Conservation (phyloP, 2,329 filamentous ascomycete species). For the Geosmithia flava region DNA sequence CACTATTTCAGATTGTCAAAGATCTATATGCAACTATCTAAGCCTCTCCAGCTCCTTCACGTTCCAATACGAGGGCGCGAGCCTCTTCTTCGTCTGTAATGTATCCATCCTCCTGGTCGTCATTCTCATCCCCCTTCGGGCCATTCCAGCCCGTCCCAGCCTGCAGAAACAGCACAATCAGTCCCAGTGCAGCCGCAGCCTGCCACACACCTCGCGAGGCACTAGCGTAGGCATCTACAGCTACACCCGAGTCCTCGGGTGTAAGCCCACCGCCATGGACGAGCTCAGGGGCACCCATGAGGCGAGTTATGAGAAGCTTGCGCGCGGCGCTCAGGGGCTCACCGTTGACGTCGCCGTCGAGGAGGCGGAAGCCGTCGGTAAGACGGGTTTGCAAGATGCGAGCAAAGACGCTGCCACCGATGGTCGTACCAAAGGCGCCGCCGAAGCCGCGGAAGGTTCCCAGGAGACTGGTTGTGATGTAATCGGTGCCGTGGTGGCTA, state of each 20-base stretch:
- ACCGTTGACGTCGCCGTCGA: constrained; percentile 23
- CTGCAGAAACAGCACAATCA: constrained; percentile 33
- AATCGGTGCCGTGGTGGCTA: constrained; percentile 52
- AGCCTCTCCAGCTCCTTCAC: constrained; percentile 18
- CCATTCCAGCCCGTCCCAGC: constrained; percentile 38
- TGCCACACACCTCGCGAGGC: constrained; percentile 33
- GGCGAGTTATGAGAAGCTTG: constrained; percentile 26
- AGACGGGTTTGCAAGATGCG: constrained; percentile 45
- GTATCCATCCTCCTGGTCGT: constrained; percentile 9
- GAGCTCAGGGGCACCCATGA: constrained; percentile 37
- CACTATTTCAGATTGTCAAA: too few relatives aligned
- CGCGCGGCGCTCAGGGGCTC: constrained; percentile 18
- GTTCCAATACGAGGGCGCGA: constrained; percentile 11
- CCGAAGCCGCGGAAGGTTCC: constrained; percentile 75
- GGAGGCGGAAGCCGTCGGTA: constrained; percentile 37
- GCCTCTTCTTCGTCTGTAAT: constrained; percentile 14
- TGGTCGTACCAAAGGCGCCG: constrained; percentile 67
- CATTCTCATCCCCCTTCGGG: constrained; percentile 41
- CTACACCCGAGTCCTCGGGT: constrained; percentile 27
- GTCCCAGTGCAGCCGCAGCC: constrained; percentile 28
- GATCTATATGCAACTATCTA: too few relatives aligned
- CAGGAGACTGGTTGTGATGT: constrained; percentile 62
- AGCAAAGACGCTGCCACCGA: constrained; percentile 65
- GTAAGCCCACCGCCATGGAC: constrained; percentile 31
- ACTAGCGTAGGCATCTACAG: constrained; percentile 32